Base-by-base conservation (phyloP, 2,329 filamentous ascomycete genomes). In the Penicillium sp. region DNA sequence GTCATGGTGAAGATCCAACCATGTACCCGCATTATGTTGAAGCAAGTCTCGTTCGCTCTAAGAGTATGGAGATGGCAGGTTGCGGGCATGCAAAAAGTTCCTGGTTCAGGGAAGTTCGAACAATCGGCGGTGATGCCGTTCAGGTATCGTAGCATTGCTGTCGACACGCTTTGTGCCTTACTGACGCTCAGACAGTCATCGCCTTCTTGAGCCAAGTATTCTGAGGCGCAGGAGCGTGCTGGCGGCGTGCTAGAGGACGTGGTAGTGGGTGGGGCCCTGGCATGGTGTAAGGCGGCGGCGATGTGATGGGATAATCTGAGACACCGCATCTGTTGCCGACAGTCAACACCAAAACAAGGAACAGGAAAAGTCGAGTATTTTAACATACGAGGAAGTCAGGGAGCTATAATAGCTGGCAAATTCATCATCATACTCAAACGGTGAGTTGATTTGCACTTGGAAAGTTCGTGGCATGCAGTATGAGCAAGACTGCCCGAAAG, bases 401-500 rank as follows among this genome's bases (percentile, higher is more conserved):
- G 55, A 62, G 7, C 21, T 23, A 38, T 45, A 52, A 44, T 60
- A 50, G 30, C 35, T 47, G n/a, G 62, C 62, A 19, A 58, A 50
- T 7, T 62, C 56, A 19, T 61, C 54, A 30, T 58, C 52, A 52
- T 67, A 67, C 23, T 56, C 65, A 46, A 67, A 66, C 13, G 64
- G 50, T 2, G 64, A 67, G 53, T 56, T 58, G n/a, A 67, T 62
- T 35, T 66, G 51, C 13, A 56, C 29, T 45, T 66, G 62, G 30
- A 57, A 55, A 5, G 51, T 64, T n/a, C 44, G 38, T 15, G 64
- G 50, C 35, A 64, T 51, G 41, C 65, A 67, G 13, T 61, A 49
- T 7, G 64, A 66, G 56, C 64, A 66, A 6, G 38, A 45, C 51
- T 61, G 57, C 21, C 56, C 57, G 5, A 49, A 13, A 2, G 64